These are phyloP conservation scores for Trichosporon sp. DNA, from an alignment of 1,284 basidiomycete species.

Conservation along the genomic window DNA sequence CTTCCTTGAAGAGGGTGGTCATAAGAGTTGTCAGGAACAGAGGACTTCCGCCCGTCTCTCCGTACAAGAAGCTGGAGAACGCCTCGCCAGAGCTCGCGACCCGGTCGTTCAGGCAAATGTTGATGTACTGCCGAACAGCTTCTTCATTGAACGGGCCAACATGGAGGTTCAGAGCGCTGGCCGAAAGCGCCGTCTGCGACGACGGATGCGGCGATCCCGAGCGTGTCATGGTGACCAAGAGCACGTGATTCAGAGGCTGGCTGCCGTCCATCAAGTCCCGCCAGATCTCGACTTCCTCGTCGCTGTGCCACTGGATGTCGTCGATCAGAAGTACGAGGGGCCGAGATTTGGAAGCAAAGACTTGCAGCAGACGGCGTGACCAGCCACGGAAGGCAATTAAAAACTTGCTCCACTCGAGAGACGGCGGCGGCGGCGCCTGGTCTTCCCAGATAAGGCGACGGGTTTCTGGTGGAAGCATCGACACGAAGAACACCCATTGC, in stretches of 20 bases:
- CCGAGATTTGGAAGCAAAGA: constrained; percentile 43
- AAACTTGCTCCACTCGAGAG: constrained; percentile 38
- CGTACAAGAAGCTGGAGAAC: constrained; percentile 39
- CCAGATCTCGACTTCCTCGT: constrained; percentile 42
- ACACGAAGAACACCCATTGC: constrained; percentile 42
- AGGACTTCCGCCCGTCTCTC: constrained; percentile 42
- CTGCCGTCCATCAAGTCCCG: constrained; percentile 33
- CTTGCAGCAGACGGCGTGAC: constrained; percentile 43
- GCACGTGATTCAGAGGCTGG: constrained; percentile 34
- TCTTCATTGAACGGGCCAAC: constrained; percentile 38
- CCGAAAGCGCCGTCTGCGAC: constrained; percentile 15
- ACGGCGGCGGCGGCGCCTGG: neutral
- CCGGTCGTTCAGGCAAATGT: constrained; percentile 35
- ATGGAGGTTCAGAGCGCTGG: constrained; percentile 23
- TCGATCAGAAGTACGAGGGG: constrained; percentile 51
- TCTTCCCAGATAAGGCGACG: constrained; percentile 13
- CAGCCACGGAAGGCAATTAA: constrained; percentile 39
- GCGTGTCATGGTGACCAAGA: constrained; percentile 39
- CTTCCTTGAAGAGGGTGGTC: constrained; percentile 39
- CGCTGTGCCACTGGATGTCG: constrained; percentile 51
- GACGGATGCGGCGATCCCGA: constrained; percentile 1
- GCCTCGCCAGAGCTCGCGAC: constrained; percentile 28
- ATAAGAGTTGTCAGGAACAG: constrained; percentile 42
- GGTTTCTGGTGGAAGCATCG: constrained; percentile 38
- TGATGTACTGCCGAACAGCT: constrained; percentile 34